phyloP scores from a whole-genome alignment of 352 stramenopile genomes.

The Phytophthora podocarpi region DNA sequence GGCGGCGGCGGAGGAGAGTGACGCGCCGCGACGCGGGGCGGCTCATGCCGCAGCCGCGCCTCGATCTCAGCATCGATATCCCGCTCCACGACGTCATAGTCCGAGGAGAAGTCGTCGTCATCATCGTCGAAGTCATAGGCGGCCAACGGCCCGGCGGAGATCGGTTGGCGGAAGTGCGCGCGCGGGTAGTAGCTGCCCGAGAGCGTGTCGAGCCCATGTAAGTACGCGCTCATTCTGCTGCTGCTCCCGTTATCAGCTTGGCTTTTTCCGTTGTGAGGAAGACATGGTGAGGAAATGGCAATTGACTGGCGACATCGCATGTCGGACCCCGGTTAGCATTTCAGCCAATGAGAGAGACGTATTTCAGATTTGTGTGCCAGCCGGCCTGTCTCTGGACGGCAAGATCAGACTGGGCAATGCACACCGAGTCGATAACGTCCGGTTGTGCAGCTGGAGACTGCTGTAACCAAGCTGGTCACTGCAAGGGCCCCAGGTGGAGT shows the following conservation, averaged over 20 bases:
- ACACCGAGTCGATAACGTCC: constrained; percentile 13
- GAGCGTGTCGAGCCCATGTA: constrained; percentile 20
- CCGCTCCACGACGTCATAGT: constrained; percentile 67
- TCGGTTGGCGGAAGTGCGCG: constrained; percentile 13
- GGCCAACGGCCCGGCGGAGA: constrained; percentile 14
- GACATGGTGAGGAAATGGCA: constrained; percentile 13
- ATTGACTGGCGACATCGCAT: constrained; percentile 26
- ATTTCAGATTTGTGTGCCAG: constrained; percentile 4
- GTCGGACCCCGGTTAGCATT: neutral
- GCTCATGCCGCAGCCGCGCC: constrained; percentile 41
- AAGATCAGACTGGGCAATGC: neutral
- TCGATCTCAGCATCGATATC: constrained; percentile 81
- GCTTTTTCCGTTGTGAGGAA: constrained; percentile 24
- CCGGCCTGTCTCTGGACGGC: constrained; percentile 6
- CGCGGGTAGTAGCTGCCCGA: constrained; percentile 22
- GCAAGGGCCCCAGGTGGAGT: neutral
- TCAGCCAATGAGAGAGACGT: neutral
- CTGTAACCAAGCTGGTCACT: constrained; percentile 6
- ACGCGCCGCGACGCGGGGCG: neutral
- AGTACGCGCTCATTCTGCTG: constrained; percentile 34
- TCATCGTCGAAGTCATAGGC: constrained; percentile 25
- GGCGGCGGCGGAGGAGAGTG: neutral
- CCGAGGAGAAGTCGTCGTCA: constrained; percentile 49
- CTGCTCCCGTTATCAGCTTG: constrained; percentile 12
- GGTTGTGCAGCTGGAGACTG: constrained; percentile 7